Evolutionary conservation across 1,139 yeast genomes (phyloP), one percentile per base, ranked within the genome.

Genomic region (Meyerozyma sp.): DNA sequence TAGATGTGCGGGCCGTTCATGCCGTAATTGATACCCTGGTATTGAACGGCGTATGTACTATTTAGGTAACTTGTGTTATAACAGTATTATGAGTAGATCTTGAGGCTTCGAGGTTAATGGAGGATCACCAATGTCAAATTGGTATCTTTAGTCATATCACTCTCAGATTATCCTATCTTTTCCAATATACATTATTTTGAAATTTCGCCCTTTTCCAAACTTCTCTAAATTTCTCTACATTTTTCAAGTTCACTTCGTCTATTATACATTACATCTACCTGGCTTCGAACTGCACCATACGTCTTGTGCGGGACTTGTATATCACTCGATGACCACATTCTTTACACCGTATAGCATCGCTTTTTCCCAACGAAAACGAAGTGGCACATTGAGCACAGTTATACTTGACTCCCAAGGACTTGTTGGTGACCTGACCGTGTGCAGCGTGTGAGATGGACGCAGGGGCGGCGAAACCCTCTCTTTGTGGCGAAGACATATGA

Each of bases 241-340:
- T 8, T 30, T 5, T 21, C 23, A 21, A 21, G 5, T 21, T 8
- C 6, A 5, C 8, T 21, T 21, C 23, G 23, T 30, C 16, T 30
- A 30, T 30, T 30, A 30, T 30, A 30, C 34, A 30, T 30, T 34
- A 16, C 30, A 25, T 16, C 50, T 63, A 73, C 55, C 79, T 72
- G 36, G 79, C 78, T 58, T 72, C 77, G 51, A 70, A 75, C 59
- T 73, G 81, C 52, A 81, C 94, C 95, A 91, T 89, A 71, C 98
- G 81, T 74, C 91, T 86, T 40, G 98, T 91, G 74, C 98, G 84
- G 52, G 96, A 96, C 73, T 93, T 93, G 73, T 93, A 89, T 53
- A 93, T 75, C 50, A 93, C 98, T 70, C 98, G 84, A 70, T 93
- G 98, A 49, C 98, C 98, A 68, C 98, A 93, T 58, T 91, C 96